phyloP scores from a whole-genome alignment of 1,139 yeast species.

The Candida frijolesensis region DNA sequence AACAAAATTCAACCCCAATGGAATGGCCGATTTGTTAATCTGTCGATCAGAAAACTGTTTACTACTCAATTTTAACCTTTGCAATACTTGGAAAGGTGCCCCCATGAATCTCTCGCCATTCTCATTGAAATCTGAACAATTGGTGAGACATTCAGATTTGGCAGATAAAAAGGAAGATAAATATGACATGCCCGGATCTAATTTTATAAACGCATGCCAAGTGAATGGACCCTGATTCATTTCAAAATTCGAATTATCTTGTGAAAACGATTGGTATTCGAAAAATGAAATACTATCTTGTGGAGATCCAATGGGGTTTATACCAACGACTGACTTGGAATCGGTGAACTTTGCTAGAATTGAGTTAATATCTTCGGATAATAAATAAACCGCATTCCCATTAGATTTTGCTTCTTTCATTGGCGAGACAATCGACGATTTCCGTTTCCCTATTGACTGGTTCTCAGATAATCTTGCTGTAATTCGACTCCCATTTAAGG shows the following conservation, averaged over 20 bases:
- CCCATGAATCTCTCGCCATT: slow-evolving; percentile 11
- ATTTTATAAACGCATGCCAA: slow-evolving; percentile 36
- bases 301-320: slow-evolving; percentile 26
- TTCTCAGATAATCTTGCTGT: no score
- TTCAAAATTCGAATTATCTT: slow-evolving; percentile 22
- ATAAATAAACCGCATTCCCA: background rate
- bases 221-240: slow-evolving; percentile 39
- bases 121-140: background rate
- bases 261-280: slow-evolving; percentile 27
- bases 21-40: slow-evolving; percentile 19
- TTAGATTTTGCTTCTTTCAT: background rate
- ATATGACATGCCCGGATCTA: slow-evolving; percentile 30
- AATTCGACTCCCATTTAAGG: no score
- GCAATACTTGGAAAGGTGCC: slow-evolving; percentile 20
- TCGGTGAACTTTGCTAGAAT: background rate
- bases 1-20: slow-evolving; percentile 20
- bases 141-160: slow-evolving; percentile 6
- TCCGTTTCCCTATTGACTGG: background rate
- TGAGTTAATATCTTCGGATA: background rate
- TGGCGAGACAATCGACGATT: background rate
- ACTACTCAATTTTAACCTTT: slow-evolving; percentile 11
- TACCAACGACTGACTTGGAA: slow-evolving; percentile 20
- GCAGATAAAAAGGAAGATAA: slow-evolving; percentile 15
- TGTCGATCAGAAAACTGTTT: slow-evolving; percentile 9
- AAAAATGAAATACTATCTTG: slow-evolving; percentile 30